These are phyloP conservation scores for Bacidia rubella DNA, from an alignment of 495 filamentous ascomycete genomes.

Conservation along the genomic window DNA sequence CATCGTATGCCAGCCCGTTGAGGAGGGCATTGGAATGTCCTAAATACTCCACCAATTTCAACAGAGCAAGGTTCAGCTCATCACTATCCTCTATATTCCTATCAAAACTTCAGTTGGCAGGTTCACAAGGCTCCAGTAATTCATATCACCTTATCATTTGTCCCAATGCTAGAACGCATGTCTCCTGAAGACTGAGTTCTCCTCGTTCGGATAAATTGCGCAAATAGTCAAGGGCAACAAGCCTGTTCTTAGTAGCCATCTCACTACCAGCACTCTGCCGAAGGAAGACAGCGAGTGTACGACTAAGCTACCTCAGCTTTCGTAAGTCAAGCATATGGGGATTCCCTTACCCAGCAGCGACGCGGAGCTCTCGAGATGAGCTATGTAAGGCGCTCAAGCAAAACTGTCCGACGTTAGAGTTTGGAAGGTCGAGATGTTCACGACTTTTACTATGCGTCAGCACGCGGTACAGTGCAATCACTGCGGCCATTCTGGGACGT, in stretches of 20 bases:
- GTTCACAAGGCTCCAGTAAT: constrained; percentile 6
- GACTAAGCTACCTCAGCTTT: constrained; percentile 33
- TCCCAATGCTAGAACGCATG: constrained; percentile 71
- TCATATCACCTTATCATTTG: constrained; percentile 52
- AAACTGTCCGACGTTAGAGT: constrained; percentile 57
- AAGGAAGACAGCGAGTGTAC: constrained; percentile 53
- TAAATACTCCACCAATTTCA: constrained; percentile 73
- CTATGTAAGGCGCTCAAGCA: constrained; percentile 69
- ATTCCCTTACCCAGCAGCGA: constrained; percentile 52
- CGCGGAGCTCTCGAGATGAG: constrained; percentile 70
- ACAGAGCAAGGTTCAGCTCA: constrained; percentile 71
- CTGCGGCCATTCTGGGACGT: constrained; percentile 53
- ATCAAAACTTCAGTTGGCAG: constrained; percentile 1
- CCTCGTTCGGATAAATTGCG: constrained; percentile 53
- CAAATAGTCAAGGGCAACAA: constrained; percentile 53
- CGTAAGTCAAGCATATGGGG: background rate
- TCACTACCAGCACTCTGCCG: constrained; percentile 31
- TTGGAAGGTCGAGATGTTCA: constrained; percentile 49
- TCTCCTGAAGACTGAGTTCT: constrained; percentile 55
- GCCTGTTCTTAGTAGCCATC: constrained; percentile 48
- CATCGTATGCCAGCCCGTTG: constrained; percentile 65
- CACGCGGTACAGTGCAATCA: constrained; percentile 55
- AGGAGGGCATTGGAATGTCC: constrained; percentile 71
- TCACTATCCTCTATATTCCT: constrained; percentile 51
- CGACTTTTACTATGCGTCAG: constrained; percentile 45